Evolutionary conservation across 139 green algal genomes (phyloP), one percentile per base, ranked within the genome.

Genomic region (Chlamydomonas sp.): DNA sequence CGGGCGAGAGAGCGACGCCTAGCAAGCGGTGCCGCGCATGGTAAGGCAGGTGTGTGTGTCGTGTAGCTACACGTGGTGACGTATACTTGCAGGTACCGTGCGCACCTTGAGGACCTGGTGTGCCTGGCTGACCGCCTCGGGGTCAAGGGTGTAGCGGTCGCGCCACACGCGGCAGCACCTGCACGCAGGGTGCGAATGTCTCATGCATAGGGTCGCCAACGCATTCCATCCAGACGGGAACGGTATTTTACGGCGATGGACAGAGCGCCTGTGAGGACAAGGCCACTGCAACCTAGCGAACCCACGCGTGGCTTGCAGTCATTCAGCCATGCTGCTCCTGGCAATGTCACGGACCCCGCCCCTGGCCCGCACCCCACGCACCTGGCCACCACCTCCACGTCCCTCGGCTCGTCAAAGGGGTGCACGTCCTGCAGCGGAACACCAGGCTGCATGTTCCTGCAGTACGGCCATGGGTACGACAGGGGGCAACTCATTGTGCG

Each of bases 311-410:
- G 69, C 7, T 20, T 78, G 20, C 14, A 67, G 4, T 1, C n/a
- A 49, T 16, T 79, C 14, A 18, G 4, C 20, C n/a, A 79, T 17
- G 6, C 8, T 5, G 6, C 6, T 58, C 4, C 74, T 63, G 74
- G 49, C 74, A 74, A 14, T 49, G 31, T 49, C 31, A 49, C 31
- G 31, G 31, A 49, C 31, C 31, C 31, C 31, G 31, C 31, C 31
- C 31, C 31, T 49, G 31, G 5, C 3, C 7, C 80, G 31, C 59
- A 31, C 82, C 0, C 71, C 79, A 69, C 71, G 72, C 12, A 87
- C 31, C 72, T 68, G 15, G 76, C 76, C 4, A 83, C 76, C 14
- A 83, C 66, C 63, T 88, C 84, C 3, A 83, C 84, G 18, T 88
- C 84, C 1, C 84, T 66, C 17, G 74, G 75, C 8, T 83, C 84